Evolutionary conservation across 1,284 basidiomycete species (phyloP).

Genomic region (Tilletia caries): DNA sequence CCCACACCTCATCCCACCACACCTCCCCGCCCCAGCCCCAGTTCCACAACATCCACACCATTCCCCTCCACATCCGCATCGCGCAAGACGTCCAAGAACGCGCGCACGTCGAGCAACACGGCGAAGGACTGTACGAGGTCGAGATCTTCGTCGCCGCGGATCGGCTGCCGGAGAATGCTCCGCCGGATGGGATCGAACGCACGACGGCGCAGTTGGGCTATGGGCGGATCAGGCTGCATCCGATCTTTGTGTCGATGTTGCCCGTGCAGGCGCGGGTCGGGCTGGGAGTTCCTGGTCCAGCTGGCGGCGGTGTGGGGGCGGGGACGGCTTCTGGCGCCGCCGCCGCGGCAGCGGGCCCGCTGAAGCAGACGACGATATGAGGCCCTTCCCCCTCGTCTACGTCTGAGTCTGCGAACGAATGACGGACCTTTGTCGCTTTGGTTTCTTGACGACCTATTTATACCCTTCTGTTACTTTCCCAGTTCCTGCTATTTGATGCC

Average conservation of each 20-base stretch:
- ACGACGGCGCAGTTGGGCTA: neutral
- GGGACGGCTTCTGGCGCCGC: no score
- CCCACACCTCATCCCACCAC: slow-evolving; percentile 22
- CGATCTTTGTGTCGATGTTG: neutral
- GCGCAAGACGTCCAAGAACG: slow-evolving; percentile 31
- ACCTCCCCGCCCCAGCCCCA: slow-evolving; percentile 15
- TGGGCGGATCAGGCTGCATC: neutral
- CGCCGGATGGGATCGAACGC: slow-evolving; percentile 28
- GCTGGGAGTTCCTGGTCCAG: no score
- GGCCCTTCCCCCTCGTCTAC: no score
- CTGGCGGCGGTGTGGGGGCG: no score
- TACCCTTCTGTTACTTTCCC: no score
- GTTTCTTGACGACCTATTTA: no score
- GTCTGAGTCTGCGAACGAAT: no score
- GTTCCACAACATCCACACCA: slow-evolving; percentile 8
- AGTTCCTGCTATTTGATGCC: no score
- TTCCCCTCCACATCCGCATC: slow-evolving; percentile 25
- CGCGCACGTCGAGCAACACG: slow-evolving; percentile 28
- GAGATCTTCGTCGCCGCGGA: slow-evolving; percentile 31
- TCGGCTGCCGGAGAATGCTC: slow-evolving; percentile 22
- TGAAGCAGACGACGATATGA: no score
- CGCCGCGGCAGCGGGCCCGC: no score
- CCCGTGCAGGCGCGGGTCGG: no score
- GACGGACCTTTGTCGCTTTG: no score
- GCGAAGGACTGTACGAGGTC: slow-evolving; percentile 35